Evolutionary conservation across 768 basidiomycete species (phyloP).

Genomic region (Omphalotus guepiniiformis): DNA sequence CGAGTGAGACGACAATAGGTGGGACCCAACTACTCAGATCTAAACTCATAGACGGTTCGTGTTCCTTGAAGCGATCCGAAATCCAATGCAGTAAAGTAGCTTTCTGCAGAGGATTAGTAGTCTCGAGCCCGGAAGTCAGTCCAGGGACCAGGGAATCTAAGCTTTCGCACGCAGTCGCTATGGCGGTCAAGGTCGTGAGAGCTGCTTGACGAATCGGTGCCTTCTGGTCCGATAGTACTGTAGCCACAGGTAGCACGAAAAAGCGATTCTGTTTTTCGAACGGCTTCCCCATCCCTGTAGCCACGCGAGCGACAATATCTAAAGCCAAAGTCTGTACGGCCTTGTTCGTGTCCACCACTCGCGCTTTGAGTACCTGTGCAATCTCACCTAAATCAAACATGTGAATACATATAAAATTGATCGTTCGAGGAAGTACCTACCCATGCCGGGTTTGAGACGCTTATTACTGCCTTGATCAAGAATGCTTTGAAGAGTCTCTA

Average conservation of each 20-base stretch:
- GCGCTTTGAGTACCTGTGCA: conserved; percentile 78
- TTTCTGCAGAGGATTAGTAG: conserved; percentile 83
- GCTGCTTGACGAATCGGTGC: conserved; percentile 78
- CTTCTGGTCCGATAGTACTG: conserved; percentile 91
- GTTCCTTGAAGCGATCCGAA: conserved; percentile 70
- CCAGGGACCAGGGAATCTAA: conserved; percentile 79
- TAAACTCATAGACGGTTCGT: conserved; percentile 45
- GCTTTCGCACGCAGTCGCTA: conserved; percentile 80
- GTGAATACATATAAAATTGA: neutral
- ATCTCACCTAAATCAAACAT: conserved; percentile 68
- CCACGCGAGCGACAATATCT: conserved; percentile 86
- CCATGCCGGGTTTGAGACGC: conserved; percentile 86
- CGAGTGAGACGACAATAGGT: conserved; percentile 70
- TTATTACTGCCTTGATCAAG: conserved; percentile 92
- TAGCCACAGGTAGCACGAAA: conserved; percentile 71
- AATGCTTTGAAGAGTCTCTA: conserved; percentile 78
- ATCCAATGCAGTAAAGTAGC: conserved; percentile 78
- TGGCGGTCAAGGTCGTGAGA: conserved; percentile 72
- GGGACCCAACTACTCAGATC: conserved; percentile 71
- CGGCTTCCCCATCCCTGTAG: conserved; percentile 90
- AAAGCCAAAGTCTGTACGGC: conserved; percentile 87
- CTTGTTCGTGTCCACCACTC: conserved; percentile 91
- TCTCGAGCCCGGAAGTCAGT: conserved; percentile 77
- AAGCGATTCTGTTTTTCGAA: conserved; percentile 88
- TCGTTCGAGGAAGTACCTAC: conserved; percentile 35